A percentile compares a stretch with the other conserved stretches of the same genome.
Evolutionary conservation across 345 rosid species (phyloP).

Genomic region (Odontarrhena argentea): DNA sequence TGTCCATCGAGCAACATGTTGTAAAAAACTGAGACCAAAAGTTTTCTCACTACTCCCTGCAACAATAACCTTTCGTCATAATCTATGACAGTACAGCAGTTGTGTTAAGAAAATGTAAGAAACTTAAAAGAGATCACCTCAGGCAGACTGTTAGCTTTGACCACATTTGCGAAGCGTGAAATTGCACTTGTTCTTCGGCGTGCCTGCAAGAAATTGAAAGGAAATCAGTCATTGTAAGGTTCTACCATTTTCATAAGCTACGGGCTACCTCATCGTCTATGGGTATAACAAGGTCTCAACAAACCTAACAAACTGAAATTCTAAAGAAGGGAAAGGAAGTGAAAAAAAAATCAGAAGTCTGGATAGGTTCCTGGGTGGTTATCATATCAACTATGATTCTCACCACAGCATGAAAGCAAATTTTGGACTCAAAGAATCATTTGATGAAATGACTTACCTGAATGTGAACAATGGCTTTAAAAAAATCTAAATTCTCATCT

Average conservation of each 20-base stretch:
- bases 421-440: slow-evolving; percentile 7
- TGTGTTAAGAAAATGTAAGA: slow-evolving; percentile 12
- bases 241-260: slow-evolving; percentile 19
- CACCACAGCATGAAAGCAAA: slow-evolving; percentile 11
- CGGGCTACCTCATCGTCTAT: slow-evolving; percentile 5
- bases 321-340: slow-evolving; percentile 16
- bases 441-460: slow-evolving; percentile 53
- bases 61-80: slow-evolving; percentile 32
- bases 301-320: slow-evolving; percentile 1
- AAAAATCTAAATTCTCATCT: slow-evolving; percentile 86
- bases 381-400: background rate
- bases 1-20: slow-evolving; percentile 76
- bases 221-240: slow-evolving; percentile 19
- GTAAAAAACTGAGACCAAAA: slow-evolving; percentile 80
- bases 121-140: slow-evolving; percentile 49
- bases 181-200: slow-evolving; percentile 81
- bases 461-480: slow-evolving; percentile 69
- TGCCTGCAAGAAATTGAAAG: slow-evolving; percentile 52
- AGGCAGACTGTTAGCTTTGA: slow-evolving; percentile 50
- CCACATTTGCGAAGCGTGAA: slow-evolving; percentile 57
- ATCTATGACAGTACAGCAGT: slow-evolving; percentile 24
- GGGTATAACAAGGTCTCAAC: slow-evolving; percentile 11
- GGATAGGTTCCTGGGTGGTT: slow-evolving; percentile 22
- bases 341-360: slow-evolving; percentile 18
- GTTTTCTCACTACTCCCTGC: slow-evolving; percentile 72